These are phyloP conservation scores for Allium fistulosum DNA, from an alignment of 106 monocot species.

Conservation along the genomic window DNA sequence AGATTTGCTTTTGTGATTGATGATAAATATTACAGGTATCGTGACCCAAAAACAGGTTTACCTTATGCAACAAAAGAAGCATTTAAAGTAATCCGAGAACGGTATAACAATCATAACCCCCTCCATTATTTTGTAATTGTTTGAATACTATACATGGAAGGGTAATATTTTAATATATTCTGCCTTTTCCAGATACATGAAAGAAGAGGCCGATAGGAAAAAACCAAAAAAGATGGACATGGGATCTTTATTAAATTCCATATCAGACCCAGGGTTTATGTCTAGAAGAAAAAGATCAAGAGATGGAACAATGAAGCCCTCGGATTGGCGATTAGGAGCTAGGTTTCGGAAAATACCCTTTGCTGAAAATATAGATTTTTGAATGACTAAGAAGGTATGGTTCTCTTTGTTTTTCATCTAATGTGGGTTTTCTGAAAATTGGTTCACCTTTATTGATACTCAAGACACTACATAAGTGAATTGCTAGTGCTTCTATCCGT, in stretches of 20 bases:
- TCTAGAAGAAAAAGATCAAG: constrained; percentile 42
- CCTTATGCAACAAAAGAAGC: constrained; percentile 95
- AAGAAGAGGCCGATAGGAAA: constrained; percentile 48
- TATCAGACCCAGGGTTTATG: constrained; percentile 48
- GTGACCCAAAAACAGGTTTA: constrained; percentile 84
- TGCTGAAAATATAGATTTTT: constrained; percentile 25
- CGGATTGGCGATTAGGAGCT: constrained; percentile 30
- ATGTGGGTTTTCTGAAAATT: too few relatives aligned
- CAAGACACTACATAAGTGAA: too few relatives aligned
- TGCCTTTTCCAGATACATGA: constrained; percentile 34
- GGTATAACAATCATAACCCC: constrained; percentile 22
- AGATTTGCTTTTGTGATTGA: neutral
- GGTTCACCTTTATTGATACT: too few relatives aligned
- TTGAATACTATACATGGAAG: neutral
- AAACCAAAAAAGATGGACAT: constrained; percentile 40
- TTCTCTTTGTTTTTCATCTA: too few relatives aligned
- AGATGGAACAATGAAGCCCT: constrained; percentile 9
- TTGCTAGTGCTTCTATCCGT: too few relatives aligned
- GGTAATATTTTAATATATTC: neutral
- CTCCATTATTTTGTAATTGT: neutral
- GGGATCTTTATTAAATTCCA: constrained; percentile 46
- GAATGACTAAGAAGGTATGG: too few relatives aligned
- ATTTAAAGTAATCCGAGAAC: constrained; percentile 71
- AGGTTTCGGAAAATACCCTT: constrained; percentile 65
- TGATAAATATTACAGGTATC: constrained; percentile 48